These are phyloP conservation scores for Trametes cinnabarina DNA, from an alignment of 768 basidiomycete species.

Conservation along the genomic window DNA sequence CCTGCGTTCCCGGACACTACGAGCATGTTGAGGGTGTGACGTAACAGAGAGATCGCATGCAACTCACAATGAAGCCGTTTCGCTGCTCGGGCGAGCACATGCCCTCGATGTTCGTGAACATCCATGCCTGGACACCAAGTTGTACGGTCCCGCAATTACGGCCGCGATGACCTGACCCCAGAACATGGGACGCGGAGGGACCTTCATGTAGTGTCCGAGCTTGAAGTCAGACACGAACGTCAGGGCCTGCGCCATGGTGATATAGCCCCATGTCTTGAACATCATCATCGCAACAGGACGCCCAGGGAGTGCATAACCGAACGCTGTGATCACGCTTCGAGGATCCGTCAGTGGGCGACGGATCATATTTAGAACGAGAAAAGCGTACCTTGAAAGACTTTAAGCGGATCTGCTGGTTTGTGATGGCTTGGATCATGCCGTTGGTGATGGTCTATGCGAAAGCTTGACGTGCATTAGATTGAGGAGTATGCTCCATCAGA, in stretches of 20 bases:
- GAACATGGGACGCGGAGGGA: slow-evolving; percentile 46
- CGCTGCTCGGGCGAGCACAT: slow-evolving; percentile 55
- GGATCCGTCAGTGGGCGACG: not conserved
- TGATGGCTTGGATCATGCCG: slow-evolving; percentile 80
- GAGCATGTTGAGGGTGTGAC: not conserved
- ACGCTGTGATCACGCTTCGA: slow-evolving; percentile 64
- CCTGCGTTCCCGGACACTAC: slow-evolving; percentile 59
- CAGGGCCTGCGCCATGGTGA: slow-evolving; percentile 63
- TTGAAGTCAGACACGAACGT: slow-evolving; percentile 74
- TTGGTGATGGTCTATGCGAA: slow-evolving; percentile 73
- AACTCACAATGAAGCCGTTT: slow-evolving; percentile 53
- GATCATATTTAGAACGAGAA: slow-evolving; percentile 13
- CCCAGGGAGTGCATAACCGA: slow-evolving; percentile 59
- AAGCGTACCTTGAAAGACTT: slow-evolving; percentile 37
- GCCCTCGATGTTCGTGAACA: slow-evolving; percentile 65
- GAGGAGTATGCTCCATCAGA: too few species aligned
- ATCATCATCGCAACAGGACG: slow-evolving; percentile 77
- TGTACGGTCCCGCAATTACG: slow-evolving; percentile 63
- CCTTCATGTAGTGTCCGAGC: slow-evolving; percentile 72
- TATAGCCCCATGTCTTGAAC: slow-evolving; percentile 72
- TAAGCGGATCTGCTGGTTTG: slow-evolving; percentile 71
- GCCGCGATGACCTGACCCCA: slow-evolving; percentile 58
- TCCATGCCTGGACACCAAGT: slow-evolving; percentile 59
- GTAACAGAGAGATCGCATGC: not conserved
- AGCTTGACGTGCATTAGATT: too few species aligned